phyloP scores from a whole-genome alignment of 1,139 yeast genomes.

The Candida buenavistaensis region DNA sequence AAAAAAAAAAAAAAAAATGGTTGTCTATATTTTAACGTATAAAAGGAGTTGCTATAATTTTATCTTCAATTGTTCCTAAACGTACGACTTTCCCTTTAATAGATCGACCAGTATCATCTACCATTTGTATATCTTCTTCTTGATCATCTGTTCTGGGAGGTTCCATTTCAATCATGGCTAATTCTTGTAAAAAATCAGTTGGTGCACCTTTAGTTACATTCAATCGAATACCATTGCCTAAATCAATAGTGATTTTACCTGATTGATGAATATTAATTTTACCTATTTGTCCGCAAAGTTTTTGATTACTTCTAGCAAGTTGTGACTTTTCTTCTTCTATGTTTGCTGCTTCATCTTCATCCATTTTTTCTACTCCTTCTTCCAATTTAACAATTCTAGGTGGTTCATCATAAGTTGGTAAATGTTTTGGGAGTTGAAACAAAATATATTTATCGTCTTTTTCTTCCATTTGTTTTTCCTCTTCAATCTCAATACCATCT shows the following conservation, averaged over 20 bases:
- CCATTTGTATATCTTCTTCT: constrained; percentile 25
- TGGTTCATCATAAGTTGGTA: constrained; percentile 52
- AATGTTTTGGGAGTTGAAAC: constrained; percentile 69
- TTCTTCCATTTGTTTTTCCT: constrained; percentile 2
- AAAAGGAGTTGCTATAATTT: constrained; percentile 54
- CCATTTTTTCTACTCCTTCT: constrained; percentile 16
- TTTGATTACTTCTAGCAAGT: constrained; percentile 13
- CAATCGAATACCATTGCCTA: constrained; percentile 67
- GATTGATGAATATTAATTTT: constrained; percentile 73
- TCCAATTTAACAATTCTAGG: constrained; percentile 15
- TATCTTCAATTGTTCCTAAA: constrained; percentile 62
- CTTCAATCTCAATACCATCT: constrained; percentile 2
- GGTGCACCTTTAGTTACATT: constrained; percentile 75
- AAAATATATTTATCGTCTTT: constrained; percentile 40
- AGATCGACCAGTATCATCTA: constrained; percentile 41
- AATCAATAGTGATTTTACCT: constrained; percentile 71
- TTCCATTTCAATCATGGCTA: constrained; percentile 53
- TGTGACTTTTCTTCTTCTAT: constrained; percentile 9
- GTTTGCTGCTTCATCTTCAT: constrained; percentile 4
- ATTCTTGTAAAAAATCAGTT: constrained; percentile 72
- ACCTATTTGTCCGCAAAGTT: constrained; percentile 62
- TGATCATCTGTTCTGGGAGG: constrained; percentile 14
- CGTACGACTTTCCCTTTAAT: constrained; percentile 46
- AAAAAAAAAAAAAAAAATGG: constrained; percentile 2
- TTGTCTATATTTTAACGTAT: constrained; percentile 11